Conservation (phyloP, 2,329 filamentous ascomycete genomes). For the Atkinsonella hypoxylon region DNA sequence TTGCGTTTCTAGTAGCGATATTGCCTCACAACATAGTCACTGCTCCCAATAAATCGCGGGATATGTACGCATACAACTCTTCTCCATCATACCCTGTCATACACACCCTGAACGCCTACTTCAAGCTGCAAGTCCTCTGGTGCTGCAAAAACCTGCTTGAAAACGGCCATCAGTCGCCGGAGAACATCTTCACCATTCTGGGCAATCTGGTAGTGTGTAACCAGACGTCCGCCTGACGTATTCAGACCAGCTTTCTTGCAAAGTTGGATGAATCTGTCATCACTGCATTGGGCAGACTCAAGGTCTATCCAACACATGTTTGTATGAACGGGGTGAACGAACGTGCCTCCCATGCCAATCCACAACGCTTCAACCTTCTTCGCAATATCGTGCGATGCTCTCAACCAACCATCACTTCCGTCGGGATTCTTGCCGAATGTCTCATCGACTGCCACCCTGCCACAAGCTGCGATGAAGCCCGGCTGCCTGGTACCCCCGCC, state of each 20-base stretch:
- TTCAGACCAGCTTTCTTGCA: slow-evolving; percentile 31
- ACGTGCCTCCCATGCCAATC: slow-evolving; percentile 55
- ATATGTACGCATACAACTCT: background rate
- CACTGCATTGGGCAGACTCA: slow-evolving; percentile 38
- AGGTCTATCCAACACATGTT: slow-evolving; percentile 87
- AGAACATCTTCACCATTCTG: slow-evolving; percentile 48
- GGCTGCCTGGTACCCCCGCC: slow-evolving; percentile 65
- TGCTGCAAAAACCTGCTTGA: slow-evolving; percentile 25
- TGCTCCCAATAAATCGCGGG: too few relatives aligned
- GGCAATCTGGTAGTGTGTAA: slow-evolving; percentile 49
- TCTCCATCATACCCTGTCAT: slow-evolving; percentile 1
- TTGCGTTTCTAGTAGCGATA: too few relatives aligned
- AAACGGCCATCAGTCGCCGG: slow-evolving; percentile 40
- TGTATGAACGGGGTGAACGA: slow-evolving; percentile 63
- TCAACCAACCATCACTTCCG: slow-evolving; percentile 43
- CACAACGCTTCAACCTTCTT: slow-evolving; percentile 57
- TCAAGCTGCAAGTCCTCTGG: background rate
- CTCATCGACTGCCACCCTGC: slow-evolving; percentile 51
- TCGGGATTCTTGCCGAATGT: slow-evolving; percentile 27
- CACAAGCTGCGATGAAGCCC: slow-evolving; percentile 60
- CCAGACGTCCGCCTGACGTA: slow-evolving; percentile 28
- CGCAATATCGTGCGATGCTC: slow-evolving; percentile 48
- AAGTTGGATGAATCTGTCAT: slow-evolving; percentile 25
- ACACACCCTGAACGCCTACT: slow-evolving; percentile 1
- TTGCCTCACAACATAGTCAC: too few relatives aligned